Evolutionary conservation across 768 basidiomycete species (phyloP), one percentile per base, ranked within the genome.

Genomic region (Amanita polypyramis): DNA sequence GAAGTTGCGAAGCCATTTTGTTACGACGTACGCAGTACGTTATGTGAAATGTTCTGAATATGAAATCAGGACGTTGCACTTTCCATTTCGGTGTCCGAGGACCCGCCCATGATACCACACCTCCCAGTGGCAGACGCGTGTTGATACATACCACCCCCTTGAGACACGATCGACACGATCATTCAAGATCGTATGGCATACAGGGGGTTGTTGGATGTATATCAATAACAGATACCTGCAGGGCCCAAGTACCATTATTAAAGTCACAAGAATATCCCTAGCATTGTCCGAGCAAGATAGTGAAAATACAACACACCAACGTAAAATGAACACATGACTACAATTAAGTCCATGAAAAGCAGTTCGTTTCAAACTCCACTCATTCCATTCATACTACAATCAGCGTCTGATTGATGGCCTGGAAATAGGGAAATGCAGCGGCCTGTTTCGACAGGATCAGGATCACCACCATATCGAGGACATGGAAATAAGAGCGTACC

Each of bases 401-500:
- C 23, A 66, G 43, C 23, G 62, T 64, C 32, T 62, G 47, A 39
- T 70, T 71, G 27, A 62, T 42, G 11, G 54, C 59, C 53, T 72
- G 60, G 15, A 61, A 41, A 29, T 36, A 57, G 3, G 68, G 68
- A 17, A 39, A 55, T 12, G 50, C 39, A 2, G 57, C 58, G 52
- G 65, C 70, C 72, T 72, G n/a, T 11, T 15, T 44, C 14, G 25
- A 34, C 36, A 42, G 2, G 7, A 27, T 27, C 25, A 42, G 40
- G 7, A 42, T 7, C 25, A 42, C 25, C 25, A 27, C n/a, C 8
- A 29, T 9, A 27, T 30, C 27, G 14, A 14, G 15, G 25, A 29
- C 10, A 15, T 8, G 15, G 8, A 27, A 27, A 42, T 14, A 23
- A 46, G 19, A 6, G 64, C 70, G 61, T 53, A 74, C 70, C 47